phyloP scores from a whole-genome alignment of 257 asterid species.

The Scutellaria galericulata region DNA sequence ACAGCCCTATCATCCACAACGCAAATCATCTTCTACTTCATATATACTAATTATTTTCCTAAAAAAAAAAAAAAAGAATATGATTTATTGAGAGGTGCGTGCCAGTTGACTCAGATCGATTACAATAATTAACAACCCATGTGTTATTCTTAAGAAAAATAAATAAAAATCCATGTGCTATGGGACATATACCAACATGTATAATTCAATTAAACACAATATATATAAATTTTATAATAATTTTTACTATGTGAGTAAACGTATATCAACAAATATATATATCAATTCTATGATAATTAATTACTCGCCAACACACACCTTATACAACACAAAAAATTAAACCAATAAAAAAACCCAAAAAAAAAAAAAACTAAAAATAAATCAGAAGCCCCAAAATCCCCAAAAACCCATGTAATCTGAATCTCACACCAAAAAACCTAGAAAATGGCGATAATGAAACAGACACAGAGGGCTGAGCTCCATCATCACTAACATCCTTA shows the following conservation, averaged over 20 bases:
- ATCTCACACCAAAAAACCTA: conserved; percentile 37
- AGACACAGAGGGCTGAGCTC: conserved; percentile 51
- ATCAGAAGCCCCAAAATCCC: conserved; percentile 36
- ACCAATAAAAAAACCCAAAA: neutral
- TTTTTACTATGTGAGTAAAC: neutral
- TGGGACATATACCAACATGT: too few relatives aligned
- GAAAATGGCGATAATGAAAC: conserved; percentile 32
- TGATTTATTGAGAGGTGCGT: too few relatives aligned
- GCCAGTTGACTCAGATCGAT: too few relatives aligned
- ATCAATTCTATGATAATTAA: too few relatives aligned
- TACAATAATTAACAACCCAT: too few relatives aligned
- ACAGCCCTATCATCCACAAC: too few relatives aligned
- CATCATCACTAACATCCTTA: conserved; percentile 50
- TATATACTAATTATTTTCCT: too few relatives aligned
- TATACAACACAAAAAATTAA: neutral
- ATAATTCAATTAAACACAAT: neutral
- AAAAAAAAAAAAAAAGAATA: too few relatives aligned
- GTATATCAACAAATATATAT: neutral
- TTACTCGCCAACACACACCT: conserved; percentile 12
- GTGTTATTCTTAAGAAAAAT: too few relatives aligned
- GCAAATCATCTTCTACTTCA: too few relatives aligned
- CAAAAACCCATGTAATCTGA: conserved; percentile 37
- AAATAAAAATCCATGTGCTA: too few relatives aligned
- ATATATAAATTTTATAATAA: neutral
- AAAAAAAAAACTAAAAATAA: conserved; percentile 24